Evolutionary conservation across 129 eudicot species (phyloP).

Genomic region (Apium graveolens): DNA sequence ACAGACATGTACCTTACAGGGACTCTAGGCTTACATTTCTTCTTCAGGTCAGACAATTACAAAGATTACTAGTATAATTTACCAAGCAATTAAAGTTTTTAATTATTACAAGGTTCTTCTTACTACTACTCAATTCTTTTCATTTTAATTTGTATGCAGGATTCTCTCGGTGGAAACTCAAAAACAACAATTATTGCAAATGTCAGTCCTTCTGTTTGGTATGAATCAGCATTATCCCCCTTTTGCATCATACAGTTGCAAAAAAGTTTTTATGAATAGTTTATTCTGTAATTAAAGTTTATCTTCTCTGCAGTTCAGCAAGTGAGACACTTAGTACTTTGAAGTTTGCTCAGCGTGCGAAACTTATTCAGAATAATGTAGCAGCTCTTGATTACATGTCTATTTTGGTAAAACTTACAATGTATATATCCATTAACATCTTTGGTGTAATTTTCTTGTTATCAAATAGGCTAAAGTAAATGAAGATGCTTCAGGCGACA

Average conservation of each 20-base stretch:
- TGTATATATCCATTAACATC: background rate
- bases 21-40: constrained; percentile 88
- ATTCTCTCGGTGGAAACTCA: constrained; percentile 94
- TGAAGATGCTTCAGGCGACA: constrained; percentile 81
- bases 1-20: constrained; percentile 86
- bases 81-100: constrained; percentile 10
- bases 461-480: constrained; percentile 69
- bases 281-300: constrained; percentile 4
- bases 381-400: constrained; percentile 6
- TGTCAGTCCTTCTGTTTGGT: constrained; percentile 89
- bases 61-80: constrained; percentile 9
- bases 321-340: constrained; percentile 78
- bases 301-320: constrained; percentile 51
- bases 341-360: constrained; percentile 95
- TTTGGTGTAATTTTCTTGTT: constrained; percentile 13
- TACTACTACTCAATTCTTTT: background rate
- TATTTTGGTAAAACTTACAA: background rate
- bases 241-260: background rate
- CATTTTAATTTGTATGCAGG: constrained; percentile 42
- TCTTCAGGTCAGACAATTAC: constrained; percentile 61
- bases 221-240: constrained; percentile 16
- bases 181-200: constrained; percentile 87
- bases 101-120: constrained; percentile 6
- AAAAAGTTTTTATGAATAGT: background rate
- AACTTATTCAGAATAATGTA: constrained; percentile 94